These are phyloP conservation scores for Solanum pennellii DNA, from an alignment of 257 asterid species.

Conservation along the genomic window DNA sequence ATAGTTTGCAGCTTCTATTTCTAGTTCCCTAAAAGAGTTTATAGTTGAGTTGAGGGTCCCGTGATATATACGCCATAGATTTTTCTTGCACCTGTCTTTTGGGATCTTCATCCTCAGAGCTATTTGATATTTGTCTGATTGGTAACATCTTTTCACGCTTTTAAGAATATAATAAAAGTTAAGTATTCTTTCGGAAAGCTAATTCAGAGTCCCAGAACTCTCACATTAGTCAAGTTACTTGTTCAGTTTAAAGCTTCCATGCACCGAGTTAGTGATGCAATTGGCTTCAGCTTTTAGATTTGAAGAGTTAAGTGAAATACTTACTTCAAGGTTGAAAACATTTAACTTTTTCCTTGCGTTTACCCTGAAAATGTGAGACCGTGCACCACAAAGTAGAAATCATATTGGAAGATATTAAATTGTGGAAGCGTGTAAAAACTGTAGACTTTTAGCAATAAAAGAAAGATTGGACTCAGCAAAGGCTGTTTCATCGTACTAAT, in stretches of 20 bases:
- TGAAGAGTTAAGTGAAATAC: not conserved
- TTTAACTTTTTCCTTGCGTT: not conserved
- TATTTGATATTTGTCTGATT: not conserved
- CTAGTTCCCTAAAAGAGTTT: not conserved
- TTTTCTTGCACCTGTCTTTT: not conserved
- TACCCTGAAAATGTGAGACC: not conserved
- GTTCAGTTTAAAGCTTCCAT: not conserved
- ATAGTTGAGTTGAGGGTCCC: not conserved
- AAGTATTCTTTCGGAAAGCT: not conserved
- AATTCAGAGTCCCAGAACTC: not conserved
- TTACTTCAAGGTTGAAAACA: not conserved
- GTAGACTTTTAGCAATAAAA: not conserved
- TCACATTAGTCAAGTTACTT: not conserved
- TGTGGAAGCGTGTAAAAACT: not conserved
- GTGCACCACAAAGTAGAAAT: not conserved
- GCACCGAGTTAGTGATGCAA: not conserved
- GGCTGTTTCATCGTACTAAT: not conserved
- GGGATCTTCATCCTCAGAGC: not conserved
- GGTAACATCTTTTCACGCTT: not conserved
- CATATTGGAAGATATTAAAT: not conserved
- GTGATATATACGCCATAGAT: not conserved
- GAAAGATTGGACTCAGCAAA: not conserved
- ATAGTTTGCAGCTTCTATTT: not conserved
- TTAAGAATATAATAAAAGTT: not conserved
- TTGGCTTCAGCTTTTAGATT: not conserved